Base-by-base conservation (phyloP, 2,329 filamentous ascomycete genomes). In the Mollisiaceae sp. region DNA sequence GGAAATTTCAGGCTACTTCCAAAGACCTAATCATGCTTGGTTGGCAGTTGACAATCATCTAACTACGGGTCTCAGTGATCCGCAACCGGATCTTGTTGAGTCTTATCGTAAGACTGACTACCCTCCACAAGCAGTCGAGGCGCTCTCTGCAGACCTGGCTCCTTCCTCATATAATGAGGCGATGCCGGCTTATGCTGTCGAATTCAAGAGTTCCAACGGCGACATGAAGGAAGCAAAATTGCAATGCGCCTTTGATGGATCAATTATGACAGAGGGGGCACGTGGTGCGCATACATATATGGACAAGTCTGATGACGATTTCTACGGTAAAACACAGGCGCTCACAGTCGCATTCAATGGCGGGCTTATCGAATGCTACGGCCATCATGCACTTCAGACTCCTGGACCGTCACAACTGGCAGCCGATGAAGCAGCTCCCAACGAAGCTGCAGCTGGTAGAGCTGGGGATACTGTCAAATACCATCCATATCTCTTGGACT, bases 291-390 rank as follows among this genome's bases (percentile, higher is more conserved):
- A 68, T 59, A 58, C 6, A 39, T 59, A 64, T 60, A 38, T 65
- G 35, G 38, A 50, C 52, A 62, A 43, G 59, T 63, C 64, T 43
- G 52, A 56, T 15, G 59, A 9, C 20, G 62, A 62, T 54, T 68
- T 68, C 43, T 66, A 68, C 54, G 59, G 62, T 22, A 67, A 68
- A 65, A 68, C 67, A 32, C 57, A 68, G 43, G 67, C 65, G 39
- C 45, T 68, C 36, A 68, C 65, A 47, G 43, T 67, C 27, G 67
- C 61, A 62, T 68, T 59, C 47, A 65, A 67, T 59, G 54, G 58
- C 27, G 41, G 20, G 12, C 32, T 8, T 57, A 4, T 67, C 15
- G 38, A 60, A 60, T 27, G 56, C 62, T 65, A 65, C 35, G 41
- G 63, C 41, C 58, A 65, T 62, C 38, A 65, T 38, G 57, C 45